Conservation (phyloP, 1,139 yeast species). For the Geotrichum histeridarum region DNA sequence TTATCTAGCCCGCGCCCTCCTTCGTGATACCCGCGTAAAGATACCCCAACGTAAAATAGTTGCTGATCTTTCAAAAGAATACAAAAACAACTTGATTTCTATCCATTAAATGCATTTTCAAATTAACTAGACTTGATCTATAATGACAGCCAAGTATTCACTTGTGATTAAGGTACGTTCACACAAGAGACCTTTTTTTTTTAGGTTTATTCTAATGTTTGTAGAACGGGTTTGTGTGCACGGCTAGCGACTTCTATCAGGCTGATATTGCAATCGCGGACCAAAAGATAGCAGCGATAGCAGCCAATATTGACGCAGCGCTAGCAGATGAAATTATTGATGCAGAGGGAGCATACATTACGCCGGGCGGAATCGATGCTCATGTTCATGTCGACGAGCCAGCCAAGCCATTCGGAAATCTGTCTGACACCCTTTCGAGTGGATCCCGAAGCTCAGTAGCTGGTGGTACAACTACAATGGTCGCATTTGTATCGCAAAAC, state of each 20-base stretch:
- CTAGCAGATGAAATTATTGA: conserved; percentile 36
- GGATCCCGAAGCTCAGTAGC: conserved; percentile 60
- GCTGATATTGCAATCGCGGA: conserved; percentile 41
- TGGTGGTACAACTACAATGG: conserved; percentile 47
- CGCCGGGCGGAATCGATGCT: conserved; percentile 49
- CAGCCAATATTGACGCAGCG: conserved; percentile 34
- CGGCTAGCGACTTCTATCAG: conserved; percentile 41
- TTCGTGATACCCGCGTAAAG: too few relatives aligned
- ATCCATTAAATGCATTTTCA: too few relatives aligned
- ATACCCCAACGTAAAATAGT: too few relatives aligned
- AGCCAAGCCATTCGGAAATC: conserved; percentile 34
- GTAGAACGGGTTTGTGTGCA: conserved; percentile 38
- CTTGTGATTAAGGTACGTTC: conserved; percentile 5
- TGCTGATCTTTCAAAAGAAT: too few relatives aligned
- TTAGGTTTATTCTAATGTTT: conserved; percentile 15
- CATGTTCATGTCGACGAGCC: conserved; percentile 58
- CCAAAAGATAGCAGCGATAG: conserved; percentile 40
- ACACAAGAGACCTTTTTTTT: background rate
- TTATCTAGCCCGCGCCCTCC: too few relatives aligned
- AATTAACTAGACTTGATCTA: background rate
- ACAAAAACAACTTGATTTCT: too few relatives aligned
- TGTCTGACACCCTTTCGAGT: conserved; percentile 50
- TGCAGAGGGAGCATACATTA: conserved; percentile 44
- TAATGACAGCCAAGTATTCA: background rate
- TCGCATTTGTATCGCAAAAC: conserved; percentile 44